Evolutionary conservation across 768 basidiomycete species (phyloP), one percentile per base, ranked within the genome.

Genomic region (Boletus edulis): DNA sequence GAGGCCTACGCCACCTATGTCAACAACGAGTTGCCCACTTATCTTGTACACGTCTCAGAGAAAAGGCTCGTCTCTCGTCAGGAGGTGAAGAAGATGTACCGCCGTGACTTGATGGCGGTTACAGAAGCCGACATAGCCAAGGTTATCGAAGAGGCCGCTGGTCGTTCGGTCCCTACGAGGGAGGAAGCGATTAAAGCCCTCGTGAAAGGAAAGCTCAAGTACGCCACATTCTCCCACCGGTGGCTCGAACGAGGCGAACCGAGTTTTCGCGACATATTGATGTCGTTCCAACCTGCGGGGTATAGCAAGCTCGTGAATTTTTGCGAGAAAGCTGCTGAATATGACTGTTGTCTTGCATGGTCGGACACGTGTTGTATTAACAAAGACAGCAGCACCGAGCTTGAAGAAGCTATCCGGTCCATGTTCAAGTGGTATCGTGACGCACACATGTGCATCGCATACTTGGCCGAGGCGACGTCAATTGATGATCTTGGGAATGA

Each of bases 331-430:
- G 68, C 70, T 20, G 59, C 52, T 0, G 67, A 63, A 37, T 71
- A 69, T 34, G 67, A 38, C 0, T 71, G 70, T 24, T 20, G 29
- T 13, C 58, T 70, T 3, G 72, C 66, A 32, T 73, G 70, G 70
- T 69, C 66, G n/a, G 72, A 73, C 34, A 73, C 72, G 15, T 70
- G 66, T 12, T 72, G 70, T 27, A 72, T 72, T 43, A 67, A 72
- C 47, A 73, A 72, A 8, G 62, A 69, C 9, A 72, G 70, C 48
- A 72, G 72, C 42, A 61, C 72, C 1, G 70, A 72, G 38, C 70
- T 72, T 3, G 67, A 72, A 49, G 68, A 71, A 48, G 69, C 68
- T 1, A 69, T 71, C 32, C 66, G 65, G n/a, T 69, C 69, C 31
- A 71, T 69, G 69, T 69, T 69, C 54, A 69, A 67, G 54, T 69